phyloP scores from a whole-genome alignment of 148 eudicot genomes.

The Arbutus unedo region DNA sequence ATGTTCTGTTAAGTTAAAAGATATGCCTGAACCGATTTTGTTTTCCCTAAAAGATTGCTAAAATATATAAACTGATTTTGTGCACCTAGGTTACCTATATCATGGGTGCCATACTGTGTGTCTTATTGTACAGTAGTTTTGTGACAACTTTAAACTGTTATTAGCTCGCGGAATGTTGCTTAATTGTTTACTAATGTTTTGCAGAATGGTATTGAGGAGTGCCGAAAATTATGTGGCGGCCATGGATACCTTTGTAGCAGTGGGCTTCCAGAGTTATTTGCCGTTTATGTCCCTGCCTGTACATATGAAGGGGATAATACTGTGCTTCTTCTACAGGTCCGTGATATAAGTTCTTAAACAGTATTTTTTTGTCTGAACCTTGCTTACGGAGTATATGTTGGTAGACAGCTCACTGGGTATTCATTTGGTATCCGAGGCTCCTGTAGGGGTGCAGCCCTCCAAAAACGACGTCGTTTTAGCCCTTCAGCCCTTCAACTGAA shows the following conservation, averaged over 20 bases:
- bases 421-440: no score
- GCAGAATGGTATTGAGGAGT: slow-evolving; percentile 96
- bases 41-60: not conserved
- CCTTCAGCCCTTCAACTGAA: no score
- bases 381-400: not conserved
- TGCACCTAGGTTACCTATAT: not conserved
- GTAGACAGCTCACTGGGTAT: not conserved
- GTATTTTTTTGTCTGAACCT: not conserved
- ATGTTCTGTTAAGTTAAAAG: not conserved
- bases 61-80: not conserved
- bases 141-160: not conserved
- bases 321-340: slow-evolving; percentile 84
- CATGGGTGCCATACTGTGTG: not conserved
- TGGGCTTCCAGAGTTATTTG: slow-evolving; percentile 96
- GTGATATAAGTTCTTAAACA: not conserved
- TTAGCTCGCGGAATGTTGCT: not conserved
- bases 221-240: slow-evolving; percentile 92
- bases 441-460: no score
- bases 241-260: slow-evolving; percentile 92
- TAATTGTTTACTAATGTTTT: slow-evolving; percentile 12
- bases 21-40: not conserved
- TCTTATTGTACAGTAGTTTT: not conserved
- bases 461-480: no score
- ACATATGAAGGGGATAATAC: slow-evolving; percentile 93
- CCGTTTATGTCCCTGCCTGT: slow-evolving; percentile 91